These are phyloP conservation scores for Lactarius sp. DNA, from an alignment of 768 basidiomycete species.

Conservation along the genomic window DNA sequence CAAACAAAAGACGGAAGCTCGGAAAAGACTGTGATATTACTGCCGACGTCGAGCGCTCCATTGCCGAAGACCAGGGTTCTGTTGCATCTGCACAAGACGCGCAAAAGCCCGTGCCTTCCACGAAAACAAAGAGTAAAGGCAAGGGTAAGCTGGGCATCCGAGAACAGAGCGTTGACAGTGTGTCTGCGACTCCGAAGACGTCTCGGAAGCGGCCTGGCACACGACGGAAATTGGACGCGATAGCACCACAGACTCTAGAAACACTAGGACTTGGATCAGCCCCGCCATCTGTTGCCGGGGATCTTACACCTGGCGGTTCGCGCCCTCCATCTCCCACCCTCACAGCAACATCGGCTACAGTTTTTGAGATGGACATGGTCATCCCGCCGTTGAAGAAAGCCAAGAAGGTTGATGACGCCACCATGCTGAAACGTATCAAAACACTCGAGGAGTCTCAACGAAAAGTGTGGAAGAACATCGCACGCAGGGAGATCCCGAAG, in stretches of 20 bases:
- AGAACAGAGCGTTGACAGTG: slow-evolving; percentile 57
- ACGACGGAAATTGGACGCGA: slow-evolving; percentile 51
- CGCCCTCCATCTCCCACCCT: slow-evolving; percentile 63
- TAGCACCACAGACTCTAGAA: slow-evolving; percentile 49
- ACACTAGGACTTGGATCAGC: slow-evolving; percentile 48
- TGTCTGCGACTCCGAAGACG: slow-evolving; percentile 46
- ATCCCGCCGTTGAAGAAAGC: slow-evolving; percentile 71
- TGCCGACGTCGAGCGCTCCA: slow-evolving; percentile 29
- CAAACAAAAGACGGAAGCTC: slow-evolving; percentile 59
- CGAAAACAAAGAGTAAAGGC: slow-evolving; percentile 52
- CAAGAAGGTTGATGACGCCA: slow-evolving; percentile 67
- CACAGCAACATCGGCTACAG: slow-evolving; percentile 49
- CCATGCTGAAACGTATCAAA: slow-evolving; percentile 70
- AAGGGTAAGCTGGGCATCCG: slow-evolving; percentile 38
- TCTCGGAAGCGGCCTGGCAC: slow-evolving; percentile 51
- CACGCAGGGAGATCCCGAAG: slow-evolving; percentile 77
- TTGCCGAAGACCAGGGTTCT: slow-evolving; percentile 48
- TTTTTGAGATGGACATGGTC: slow-evolving; percentile 67
- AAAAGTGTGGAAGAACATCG: slow-evolving; percentile 89
- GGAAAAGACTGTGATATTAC: slow-evolving; percentile 38
- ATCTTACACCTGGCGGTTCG: slow-evolving; percentile 64
- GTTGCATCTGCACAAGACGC: slow-evolving; percentile 34
- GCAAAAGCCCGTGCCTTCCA: slow-evolving; percentile 17
- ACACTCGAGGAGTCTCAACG: slow-evolving; percentile 77
- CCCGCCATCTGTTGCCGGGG: slow-evolving; percentile 54